Conservation (phyloP, 441 rosid species). For the California macrophylla region DNA sequence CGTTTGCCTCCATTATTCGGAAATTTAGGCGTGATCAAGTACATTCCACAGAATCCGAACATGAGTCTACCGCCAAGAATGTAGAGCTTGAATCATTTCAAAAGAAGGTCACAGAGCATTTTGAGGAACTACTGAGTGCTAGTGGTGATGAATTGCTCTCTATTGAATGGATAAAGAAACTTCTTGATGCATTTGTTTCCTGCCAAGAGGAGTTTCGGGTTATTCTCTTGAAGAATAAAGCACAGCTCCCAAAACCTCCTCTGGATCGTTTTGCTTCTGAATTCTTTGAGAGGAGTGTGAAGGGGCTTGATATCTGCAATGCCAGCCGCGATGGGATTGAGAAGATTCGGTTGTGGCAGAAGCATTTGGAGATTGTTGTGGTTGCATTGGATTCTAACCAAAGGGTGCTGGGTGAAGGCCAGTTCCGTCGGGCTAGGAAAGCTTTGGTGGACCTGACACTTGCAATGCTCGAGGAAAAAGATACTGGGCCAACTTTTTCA, state of each 20-base stretch:
- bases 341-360: constrained; percentile 31
- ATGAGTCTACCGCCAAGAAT: constrained; percentile 14
- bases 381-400: constrained; percentile 25
- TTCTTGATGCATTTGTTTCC: constrained; percentile 27
- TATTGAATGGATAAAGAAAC: constrained; percentile 30
- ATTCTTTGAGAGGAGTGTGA: constrained; percentile 30
- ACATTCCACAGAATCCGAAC: constrained; percentile 21
- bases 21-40: constrained; percentile 25
- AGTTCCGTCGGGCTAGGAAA: constrained; percentile 35
- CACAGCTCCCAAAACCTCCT: constrained; percentile 19
- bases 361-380: constrained; percentile 36
- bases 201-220: constrained; percentile 32
- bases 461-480: constrained; percentile 38
- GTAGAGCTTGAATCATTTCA: constrained; percentile 30
- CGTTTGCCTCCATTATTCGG: constrained; percentile 26
- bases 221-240: constrained; percentile 27
- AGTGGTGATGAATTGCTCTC: constrained; percentile 27
- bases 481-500: constrained; percentile 24
- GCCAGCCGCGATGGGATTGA: constrained; percentile 39
- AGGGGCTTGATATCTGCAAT: constrained; percentile 37
- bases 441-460: constrained; percentile 34
- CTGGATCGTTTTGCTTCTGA: constrained; percentile 26
- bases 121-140: constrained; percentile 22
- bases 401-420: constrained; percentile 27
- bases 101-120: constrained; percentile 23